Base-by-base conservation (phyloP, 352 stramenopile genomes). In the Phytophthora nicotianae region DNA sequence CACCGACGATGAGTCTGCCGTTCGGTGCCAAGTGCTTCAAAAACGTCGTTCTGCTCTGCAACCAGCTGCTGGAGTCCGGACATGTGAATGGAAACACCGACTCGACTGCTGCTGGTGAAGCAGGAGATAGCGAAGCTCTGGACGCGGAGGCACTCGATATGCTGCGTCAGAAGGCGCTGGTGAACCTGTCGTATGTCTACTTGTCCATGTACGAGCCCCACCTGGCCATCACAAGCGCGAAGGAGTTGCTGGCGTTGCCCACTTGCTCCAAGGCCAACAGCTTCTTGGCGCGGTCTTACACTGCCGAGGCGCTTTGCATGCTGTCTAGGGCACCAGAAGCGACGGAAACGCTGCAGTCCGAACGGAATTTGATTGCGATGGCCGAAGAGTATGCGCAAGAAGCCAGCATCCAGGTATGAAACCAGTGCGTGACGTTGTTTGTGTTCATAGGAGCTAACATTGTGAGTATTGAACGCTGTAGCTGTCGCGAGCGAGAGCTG, bases 201-300 rank as follows among this genome's bases (percentile, higher is more conserved):
- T 73, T 97, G 68, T 92, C 83, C 37, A 91, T 97, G 74, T 87
- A 95, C 71, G 89, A 96, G 55, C 90, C 90, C n/a, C 83, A 96
- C 24, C 62, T 95, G n/a, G 87, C 88, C 4, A 86, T 97, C 51
- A 83, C 74, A 53, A 95, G 72, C 37, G 81, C 89, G 13, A 91
- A 92, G 51, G 83, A 95, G 57, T 64, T 97, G 46, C 65, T 96
- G 10, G 63, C 72, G 29, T 49, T 96, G 20, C 65, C 83, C 2
- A 79, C 81, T 17, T 90, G 81, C 54, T 90, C 84, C 13, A 86
- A 90, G 65, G 70, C 79, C 27, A 92, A 92, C 49, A 86, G 74
- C 37, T 95, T 90, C 56, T 58, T 96, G 37, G 83, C 87, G 19
- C 85, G 82, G 24, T 93, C 89, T 35, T 97, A 97, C 67, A 81